Evolutionary conservation across 139 green algal genomes (phyloP), one percentile per base, ranked within the genome.

Genomic region (Volvox africanus): DNA sequence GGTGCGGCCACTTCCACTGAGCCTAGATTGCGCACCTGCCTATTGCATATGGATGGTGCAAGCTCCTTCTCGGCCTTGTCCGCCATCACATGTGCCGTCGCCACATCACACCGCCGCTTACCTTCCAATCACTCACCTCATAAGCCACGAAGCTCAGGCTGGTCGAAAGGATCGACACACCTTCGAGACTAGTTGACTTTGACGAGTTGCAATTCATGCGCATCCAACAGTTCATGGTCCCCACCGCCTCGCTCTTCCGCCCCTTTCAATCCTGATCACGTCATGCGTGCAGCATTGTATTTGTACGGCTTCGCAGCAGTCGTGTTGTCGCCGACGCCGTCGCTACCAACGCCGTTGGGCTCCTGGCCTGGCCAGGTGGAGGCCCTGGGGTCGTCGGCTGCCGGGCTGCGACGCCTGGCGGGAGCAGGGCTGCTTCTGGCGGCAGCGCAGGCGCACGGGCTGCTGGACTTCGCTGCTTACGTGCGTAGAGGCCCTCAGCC

Each of bases 391-490:
- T 44, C 17, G 32, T 32, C 37, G 24, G 69, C 37, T 21, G 85
- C 69, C 37, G 85, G 37, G 44, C 68, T 89, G 69, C 85, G 85
- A 20, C 85, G 85, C 19, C 36, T 89, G 37, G 85, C 24, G 28
- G 86, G 73, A 18, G 18, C 30, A 0, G 86, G 86, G 55, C 75
- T 90, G 86, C 73, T 84, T 50, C 86, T 90, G 71, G 19, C 55
- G 75, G 86, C 86, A 61, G 75, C 32, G 28, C n/a, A 62, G 55
- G 55, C 75, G 73, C 86, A 85, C 21, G 75, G 30, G 86, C 86
- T 90, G 86, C 32, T 84, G 73, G 86, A 90, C 55, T 76, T 77
- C 30, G 50, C 86, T 12, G 30, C 1, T 13, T 44, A 44, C 32
- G 75, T 77, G 22, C 75, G 55, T 32, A 61, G n/a, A 71, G 3